Conservation (phyloP, 495 filamentous ascomycete genomes). For the Lophiostoma macrostomum region DNA sequence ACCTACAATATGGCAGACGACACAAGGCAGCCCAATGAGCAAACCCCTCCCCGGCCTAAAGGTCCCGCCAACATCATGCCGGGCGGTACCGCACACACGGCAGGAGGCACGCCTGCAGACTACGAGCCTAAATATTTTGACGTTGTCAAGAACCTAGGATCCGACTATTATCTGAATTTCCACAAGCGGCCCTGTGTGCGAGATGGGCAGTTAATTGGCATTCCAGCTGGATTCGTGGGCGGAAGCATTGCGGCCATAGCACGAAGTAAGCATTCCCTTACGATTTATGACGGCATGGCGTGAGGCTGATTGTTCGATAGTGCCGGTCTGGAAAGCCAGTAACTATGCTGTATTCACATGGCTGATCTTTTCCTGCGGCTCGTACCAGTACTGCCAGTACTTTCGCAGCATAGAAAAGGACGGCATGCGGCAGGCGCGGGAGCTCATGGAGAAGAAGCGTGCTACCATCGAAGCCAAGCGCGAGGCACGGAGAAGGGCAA, state of each 20-base stretch:
- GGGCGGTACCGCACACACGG: slow-evolving; percentile 42
- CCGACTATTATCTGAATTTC: slow-evolving; percentile 68
- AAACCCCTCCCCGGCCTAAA: slow-evolving; percentile 8
- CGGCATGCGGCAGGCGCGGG: slow-evolving; percentile 74
- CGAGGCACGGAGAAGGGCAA: slow-evolving; percentile 53
- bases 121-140: slow-evolving; percentile 54
- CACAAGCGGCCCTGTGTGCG: slow-evolving; percentile 81
- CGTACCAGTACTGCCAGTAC: slow-evolving; percentile 79
- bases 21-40: slow-evolving; percentile 38
- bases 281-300: background rate
- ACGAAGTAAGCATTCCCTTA: slow-evolving; percentile 55
- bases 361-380: slow-evolving; percentile 56
- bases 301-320: slow-evolving; percentile 35
- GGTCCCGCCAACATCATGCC: slow-evolving; percentile 46
- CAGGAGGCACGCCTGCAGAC: slow-evolving; percentile 45
- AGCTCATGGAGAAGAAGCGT: slow-evolving; percentile 73
- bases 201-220: slow-evolving; percentile 76
- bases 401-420: slow-evolving; percentile 66
- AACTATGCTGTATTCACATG: slow-evolving; percentile 86
- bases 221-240: slow-evolving; percentile 69
- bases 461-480: slow-evolving; percentile 50
- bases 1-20: slow-evolving; percentile 54
- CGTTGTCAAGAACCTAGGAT: slow-evolving; percentile 61
- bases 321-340: slow-evolving; percentile 55
- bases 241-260: slow-evolving; percentile 69